Evolutionary conservation across 805 yeast species (phyloP), one percentile per base, ranked within the genome.

Genomic region (Candida verbasci): DNA sequence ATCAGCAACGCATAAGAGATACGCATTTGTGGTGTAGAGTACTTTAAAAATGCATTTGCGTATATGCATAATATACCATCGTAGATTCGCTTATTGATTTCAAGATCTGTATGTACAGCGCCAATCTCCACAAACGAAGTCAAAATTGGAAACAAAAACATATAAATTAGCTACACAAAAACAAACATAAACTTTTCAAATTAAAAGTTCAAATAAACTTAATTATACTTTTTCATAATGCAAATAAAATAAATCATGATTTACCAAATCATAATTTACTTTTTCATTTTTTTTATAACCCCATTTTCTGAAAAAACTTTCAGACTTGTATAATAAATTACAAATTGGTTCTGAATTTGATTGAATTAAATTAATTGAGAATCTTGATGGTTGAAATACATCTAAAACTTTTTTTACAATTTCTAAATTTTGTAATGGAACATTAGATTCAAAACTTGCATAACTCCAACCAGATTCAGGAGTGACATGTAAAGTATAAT

Each of bases 391-490:
- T 38, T 69, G 68, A 58, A 91, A 82, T 20, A 83, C 71, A 4
- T 60, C 50, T 45, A 88, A 65, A 2, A 88, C 82, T 26, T 73
- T 74, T 28, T 61, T 46, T 43, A 86, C 58, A 8, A 86, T 78
- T n/a, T 71, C 72, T 22, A 70, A 53, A 48, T 81, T 75, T 44
- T 68, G 60, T 34, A 67, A 67, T 6, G 83, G 81, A 27, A 80
- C 86, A 57, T 86, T 91, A 15, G 96, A 80, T 57, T 93, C 97
- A 58, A 93, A 93, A 8, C 95, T 85, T 4, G 97, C 97, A 60
- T 91, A 91, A 4, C 96, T 86, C 87, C 94, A 91, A 24, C 91
- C 95, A 16, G 69, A 56, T 56, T 93, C 97, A 0, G 97, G 97
- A 0, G 98, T 93, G 28, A 93, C 85, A 56, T 93, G 97, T 40